Evolutionary conservation across 208 protist genomes (phyloP), one percentile per base, ranked within the genome.

Genomic region (Sergeia podlipaevii): DNA sequence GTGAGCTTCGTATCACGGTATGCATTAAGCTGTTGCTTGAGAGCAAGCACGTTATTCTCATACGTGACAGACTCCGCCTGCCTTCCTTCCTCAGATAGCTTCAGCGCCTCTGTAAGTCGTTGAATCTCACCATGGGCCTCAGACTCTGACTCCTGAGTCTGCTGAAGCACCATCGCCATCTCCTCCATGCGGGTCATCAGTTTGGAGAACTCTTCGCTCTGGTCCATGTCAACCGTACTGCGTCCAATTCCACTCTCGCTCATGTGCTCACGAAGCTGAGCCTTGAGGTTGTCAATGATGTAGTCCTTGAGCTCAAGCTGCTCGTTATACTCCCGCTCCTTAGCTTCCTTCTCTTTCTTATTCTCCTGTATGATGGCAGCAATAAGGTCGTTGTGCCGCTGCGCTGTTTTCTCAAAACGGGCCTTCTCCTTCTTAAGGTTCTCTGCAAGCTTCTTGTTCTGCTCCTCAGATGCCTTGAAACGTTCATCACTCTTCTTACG

Each of bases 321-420:
- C 63, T 92, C 85, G 10, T 85, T 78, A 61, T 80, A 79, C 74
- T 88, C 85, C 18, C 85, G 80, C 63, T 92, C 85, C 70, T 85
- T 88, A 17, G 80, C 80, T 56, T 92, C 80, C 69, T 80, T 88
- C 65, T 92, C 80, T 47, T 84, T 88, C 51, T 89, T 87, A 58
- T 92, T 88, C 44, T 89, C 85, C 30, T 89, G 80, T 10, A 86
- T 71, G 32, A 92, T 88, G 39, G 85, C 85, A 13, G 80, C 77
- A 56, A 92, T 82, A n/a, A 89, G 71, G 39, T 89, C 80, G 45
- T 84, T 86, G 48, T 89, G 78, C 8, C 74, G 80, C 27, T 85
- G 64, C 27, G 62, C 75, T 24, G 55, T 62, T 60, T 89, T 86
- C 34, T 87, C 75, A 17, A 70, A 61, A 10, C 69, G 72, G 38